Conservation (phyloP, 257 asterid genomes). For the Fraxinus quadrangulata region DNA sequence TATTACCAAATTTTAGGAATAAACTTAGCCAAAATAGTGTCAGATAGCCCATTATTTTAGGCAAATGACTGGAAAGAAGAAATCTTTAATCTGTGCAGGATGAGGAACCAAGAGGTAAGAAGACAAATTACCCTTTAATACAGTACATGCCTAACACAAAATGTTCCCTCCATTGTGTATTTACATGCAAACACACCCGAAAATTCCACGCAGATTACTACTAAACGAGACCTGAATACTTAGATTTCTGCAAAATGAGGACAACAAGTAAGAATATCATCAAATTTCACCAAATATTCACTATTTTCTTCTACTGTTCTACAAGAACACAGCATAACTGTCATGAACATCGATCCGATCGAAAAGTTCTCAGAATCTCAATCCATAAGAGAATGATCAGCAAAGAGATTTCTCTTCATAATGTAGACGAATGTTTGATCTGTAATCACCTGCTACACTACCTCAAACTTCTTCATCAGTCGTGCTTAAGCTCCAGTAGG, state of each 20-base stretch:
- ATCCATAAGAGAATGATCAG: background rate
- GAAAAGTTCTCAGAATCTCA: too few relatives aligned
- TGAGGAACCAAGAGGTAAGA: conserved; percentile 35
- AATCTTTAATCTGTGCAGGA: conserved; percentile 46
- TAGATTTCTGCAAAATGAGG: conserved; percentile 19
- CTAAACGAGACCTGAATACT: background rate
- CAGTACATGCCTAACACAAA: conserved; percentile 35
- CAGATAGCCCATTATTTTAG: conserved; percentile 19
- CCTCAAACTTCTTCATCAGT: background rate
- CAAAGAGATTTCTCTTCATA: background rate
- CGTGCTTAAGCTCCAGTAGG: conserved; percentile 32
- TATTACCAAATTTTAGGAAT: conserved; percentile 20
- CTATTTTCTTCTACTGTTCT: background rate
- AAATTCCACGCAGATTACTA: background rate
- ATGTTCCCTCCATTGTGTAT: background rate
- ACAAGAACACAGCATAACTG: background rate
- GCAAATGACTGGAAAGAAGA: conserved; percentile 33
- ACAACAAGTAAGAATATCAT: background rate
- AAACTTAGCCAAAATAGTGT: conserved; percentile 16
- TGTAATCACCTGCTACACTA: background rate
- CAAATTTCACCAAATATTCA: background rate
- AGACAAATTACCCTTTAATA: background rate
- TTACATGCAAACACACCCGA: conserved; percentile 7
- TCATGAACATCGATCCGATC: background rate
- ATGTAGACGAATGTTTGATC: background rate